phyloP scores from a whole-genome alignment of 2,329 filamentous ascomycete genomes.

The Penicillium vulpinum region DNA sequence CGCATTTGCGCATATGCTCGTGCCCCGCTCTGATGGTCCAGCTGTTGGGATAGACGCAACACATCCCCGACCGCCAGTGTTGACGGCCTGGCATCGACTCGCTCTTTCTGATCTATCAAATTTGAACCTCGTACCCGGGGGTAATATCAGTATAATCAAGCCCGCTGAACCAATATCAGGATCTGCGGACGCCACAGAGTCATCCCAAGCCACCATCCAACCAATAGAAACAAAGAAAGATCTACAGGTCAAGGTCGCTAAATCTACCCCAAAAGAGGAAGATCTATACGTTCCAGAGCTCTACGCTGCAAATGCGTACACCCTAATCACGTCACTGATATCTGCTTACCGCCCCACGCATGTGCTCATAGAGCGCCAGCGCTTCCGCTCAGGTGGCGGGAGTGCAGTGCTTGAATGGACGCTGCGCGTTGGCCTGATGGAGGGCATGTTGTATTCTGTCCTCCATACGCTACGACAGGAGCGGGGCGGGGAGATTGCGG shows the following conservation, averaged over 20 bases:
- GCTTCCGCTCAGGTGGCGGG: conserved; percentile 64
- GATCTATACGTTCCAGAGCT: conserved; percentile 52
- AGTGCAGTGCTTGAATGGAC: conserved; percentile 78
- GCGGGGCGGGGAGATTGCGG: conserved; percentile 25
- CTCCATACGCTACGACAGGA: conserved; percentile 57
- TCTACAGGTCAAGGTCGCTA: neutral
- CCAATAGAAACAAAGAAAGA: neutral
- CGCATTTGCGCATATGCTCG: conserved; percentile 65
- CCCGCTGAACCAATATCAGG: neutral
- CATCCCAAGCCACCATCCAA: neutral
- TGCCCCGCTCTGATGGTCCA: conserved; percentile 21
- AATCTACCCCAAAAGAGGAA: conserved; percentile 8
- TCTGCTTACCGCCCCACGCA: conserved; percentile 59
- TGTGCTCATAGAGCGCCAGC: conserved; percentile 68
- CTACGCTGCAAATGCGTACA: conserved; percentile 59
- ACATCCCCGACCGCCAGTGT: neutral
- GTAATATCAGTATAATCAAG: neutral
- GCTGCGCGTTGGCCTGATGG: conserved; percentile 75
- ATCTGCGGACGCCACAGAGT: neutral
- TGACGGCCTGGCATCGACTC: conserved; percentile 47
- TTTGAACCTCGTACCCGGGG: conserved; percentile 1
- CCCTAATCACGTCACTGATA: conserved; percentile 54
- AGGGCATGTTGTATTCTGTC: conserved; percentile 76
- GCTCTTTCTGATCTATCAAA: conserved; percentile 30
- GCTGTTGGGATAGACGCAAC: neutral